phyloP scores from a whole-genome alignment of 2,329 filamentous ascomycete genomes.

The Aspergillus neoniger region DNA sequence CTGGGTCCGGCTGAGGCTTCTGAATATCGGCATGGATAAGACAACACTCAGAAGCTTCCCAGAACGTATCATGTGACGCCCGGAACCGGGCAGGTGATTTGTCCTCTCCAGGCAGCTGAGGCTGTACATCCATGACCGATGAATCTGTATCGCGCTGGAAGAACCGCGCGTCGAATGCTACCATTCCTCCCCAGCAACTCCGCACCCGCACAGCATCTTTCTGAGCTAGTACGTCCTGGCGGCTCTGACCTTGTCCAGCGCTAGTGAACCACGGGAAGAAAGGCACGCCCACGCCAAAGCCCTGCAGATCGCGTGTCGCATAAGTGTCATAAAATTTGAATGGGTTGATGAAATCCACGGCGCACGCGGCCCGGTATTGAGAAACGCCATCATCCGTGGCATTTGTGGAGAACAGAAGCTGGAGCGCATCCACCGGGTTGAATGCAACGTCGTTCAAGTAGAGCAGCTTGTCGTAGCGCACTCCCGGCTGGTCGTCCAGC shows the following conservation, averaged over 20 bases:
- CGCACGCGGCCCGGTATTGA: slow-evolving; percentile 69
- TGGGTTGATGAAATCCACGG: slow-evolving; percentile 72
- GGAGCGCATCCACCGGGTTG: slow-evolving; percentile 59
- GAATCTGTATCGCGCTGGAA: slow-evolving; percentile 38
- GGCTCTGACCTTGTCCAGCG: slow-evolving; percentile 53
- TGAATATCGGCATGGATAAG: slow-evolving; percentile 56
- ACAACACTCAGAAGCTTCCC: slow-evolving; percentile 67
- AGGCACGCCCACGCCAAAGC: slow-evolving; percentile 67
- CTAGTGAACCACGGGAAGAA: slow-evolving; percentile 72
- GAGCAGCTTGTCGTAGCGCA: slow-evolving; percentile 58
- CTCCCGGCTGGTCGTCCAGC: slow-evolving; percentile 52
- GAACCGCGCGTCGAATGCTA: slow-evolving; percentile 50
- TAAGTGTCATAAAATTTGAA: slow-evolving; percentile 79
- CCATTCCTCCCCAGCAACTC: slow-evolving; percentile 79
- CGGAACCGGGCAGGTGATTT: slow-evolving; percentile 56
- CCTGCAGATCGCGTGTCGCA: slow-evolving; percentile 70
- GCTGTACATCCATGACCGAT: slow-evolving; percentile 3
- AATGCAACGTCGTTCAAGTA: slow-evolving; percentile 70
- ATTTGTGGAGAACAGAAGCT: slow-evolving; percentile 65
- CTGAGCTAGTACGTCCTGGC: slow-evolving; percentile 63
- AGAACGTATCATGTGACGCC: slow-evolving; percentile 60
- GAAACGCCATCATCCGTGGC: slow-evolving; percentile 53
- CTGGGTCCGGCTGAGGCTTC: slow-evolving; percentile 32
- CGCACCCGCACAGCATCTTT: slow-evolving; percentile 65
- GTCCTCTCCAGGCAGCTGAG: background rate